phyloP scores from a whole-genome alignment of 768 basidiomycete species.

The Butyriboletus loyo region DNA sequence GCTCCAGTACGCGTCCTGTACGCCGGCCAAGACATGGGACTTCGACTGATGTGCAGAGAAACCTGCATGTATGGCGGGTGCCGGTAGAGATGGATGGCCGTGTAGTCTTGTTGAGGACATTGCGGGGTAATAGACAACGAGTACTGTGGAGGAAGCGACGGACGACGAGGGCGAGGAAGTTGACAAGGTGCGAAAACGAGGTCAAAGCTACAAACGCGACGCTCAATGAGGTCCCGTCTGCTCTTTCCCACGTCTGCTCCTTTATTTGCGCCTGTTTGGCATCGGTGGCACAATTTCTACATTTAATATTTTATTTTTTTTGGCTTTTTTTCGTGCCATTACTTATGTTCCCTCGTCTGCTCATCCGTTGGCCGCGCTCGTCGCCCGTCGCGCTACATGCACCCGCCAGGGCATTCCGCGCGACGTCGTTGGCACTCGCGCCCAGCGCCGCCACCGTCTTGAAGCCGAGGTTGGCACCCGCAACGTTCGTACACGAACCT shows the following conservation, averaged over 20 bases:
- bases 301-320: not conserved
- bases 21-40: constrained; percentile 82
- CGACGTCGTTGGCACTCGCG: constrained; percentile 8
- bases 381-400: constrained; percentile 10
- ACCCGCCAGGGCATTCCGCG: constrained; percentile 12
- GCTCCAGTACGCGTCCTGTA: constrained; percentile 97
- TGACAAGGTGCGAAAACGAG: constrained; percentile 15
- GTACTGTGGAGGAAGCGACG: constrained; percentile 4
- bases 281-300: constrained; percentile 3
- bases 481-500: constrained; percentile 1
- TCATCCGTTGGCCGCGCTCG: constrained; percentile 21
- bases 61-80: constrained; percentile 69
- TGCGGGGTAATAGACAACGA: constrained; percentile 1
- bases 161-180: constrained; percentile 20
- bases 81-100: constrained; percentile 62
- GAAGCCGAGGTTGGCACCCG: constrained; percentile 5
- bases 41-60: constrained; percentile 76
- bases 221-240: constrained; percentile 20
- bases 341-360: constrained; percentile 25
- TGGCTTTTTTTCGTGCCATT: not conserved
- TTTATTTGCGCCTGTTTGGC: constrained; percentile 23
- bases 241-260: constrained; percentile 20
- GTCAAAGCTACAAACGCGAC: constrained; percentile 24
- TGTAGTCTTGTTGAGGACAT: constrained; percentile 59
- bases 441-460: constrained; percentile 8